phyloP scores from a whole-genome alignment of 2,329 filamentous ascomycete species.

The Cladophialophora carrionii region DNA sequence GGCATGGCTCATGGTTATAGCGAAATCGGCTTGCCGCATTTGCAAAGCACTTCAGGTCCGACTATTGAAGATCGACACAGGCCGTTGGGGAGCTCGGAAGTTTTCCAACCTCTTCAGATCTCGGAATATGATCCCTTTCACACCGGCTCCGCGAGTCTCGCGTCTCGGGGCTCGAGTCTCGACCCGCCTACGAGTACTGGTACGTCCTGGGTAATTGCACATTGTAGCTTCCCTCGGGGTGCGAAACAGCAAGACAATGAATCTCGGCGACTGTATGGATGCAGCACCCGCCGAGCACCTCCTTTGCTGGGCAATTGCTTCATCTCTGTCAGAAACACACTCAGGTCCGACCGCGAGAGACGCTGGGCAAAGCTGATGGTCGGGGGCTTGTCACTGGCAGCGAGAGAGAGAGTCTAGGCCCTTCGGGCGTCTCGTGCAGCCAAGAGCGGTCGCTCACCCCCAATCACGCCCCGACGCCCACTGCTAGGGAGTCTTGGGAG shows the following conservation, averaged over 20 bases:
- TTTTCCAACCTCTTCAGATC: not conserved
- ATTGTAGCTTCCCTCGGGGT: not conserved
- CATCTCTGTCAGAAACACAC: conserved; percentile 8
- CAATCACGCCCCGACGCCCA: conserved; percentile 9
- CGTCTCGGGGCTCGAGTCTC: not conserved
- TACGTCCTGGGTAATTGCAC: too few species aligned
- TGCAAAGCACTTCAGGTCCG: not conserved
- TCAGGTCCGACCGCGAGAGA: conserved; percentile 7
- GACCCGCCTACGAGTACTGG: not conserved
- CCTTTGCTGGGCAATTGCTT: conserved; percentile 10
- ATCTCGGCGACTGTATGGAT: not conserved
- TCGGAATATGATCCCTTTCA: not conserved
- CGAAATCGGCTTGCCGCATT: not conserved
- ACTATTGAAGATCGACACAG: not conserved
- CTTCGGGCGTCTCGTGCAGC: conserved; percentile 4
- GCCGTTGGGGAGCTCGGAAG: not conserved
- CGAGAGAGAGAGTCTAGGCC: conserved; percentile 13
- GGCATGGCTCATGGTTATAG: not conserved
- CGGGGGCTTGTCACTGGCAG: not conserved
- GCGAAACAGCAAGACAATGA: not conserved
- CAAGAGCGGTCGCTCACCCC: not conserved
- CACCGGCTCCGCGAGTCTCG: not conserved
- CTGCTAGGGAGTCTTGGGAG: conserved; percentile 11
- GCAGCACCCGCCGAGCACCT: conserved; percentile 13
- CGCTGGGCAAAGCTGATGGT: conserved; percentile 2